Percentiles rank a stretch among this genome's conserved stretches.
phyloP scores from a whole-genome alignment of 257 asterid genomes.

The Oldenlandia corymbosa region DNA sequence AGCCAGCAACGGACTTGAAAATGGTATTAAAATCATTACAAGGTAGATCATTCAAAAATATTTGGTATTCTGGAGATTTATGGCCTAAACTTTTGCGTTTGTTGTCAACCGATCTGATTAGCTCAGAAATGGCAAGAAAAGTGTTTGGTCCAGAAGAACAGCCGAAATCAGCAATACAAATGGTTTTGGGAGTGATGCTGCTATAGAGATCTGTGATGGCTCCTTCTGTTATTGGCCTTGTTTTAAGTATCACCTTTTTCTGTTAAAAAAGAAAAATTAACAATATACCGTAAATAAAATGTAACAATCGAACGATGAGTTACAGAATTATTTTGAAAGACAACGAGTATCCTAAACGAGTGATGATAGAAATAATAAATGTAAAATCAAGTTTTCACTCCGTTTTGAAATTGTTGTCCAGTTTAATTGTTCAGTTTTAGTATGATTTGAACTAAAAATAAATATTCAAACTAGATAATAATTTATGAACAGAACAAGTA shows the following conservation, averaged over 20 bases:
- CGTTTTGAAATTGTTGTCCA: too few relatives aligned
- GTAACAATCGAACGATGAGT: too few relatives aligned
- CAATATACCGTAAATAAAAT: too few relatives aligned
- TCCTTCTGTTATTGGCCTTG: slow-evolving; percentile 24
- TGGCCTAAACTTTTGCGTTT: slow-evolving; percentile 13
- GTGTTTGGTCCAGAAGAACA: slow-evolving; percentile 70
- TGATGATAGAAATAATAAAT: too few relatives aligned
- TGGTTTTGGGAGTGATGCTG: slow-evolving; percentile 14
- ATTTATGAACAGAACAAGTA: not conserved
- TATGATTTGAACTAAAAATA: too few relatives aligned
- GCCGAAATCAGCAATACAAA: slow-evolving; percentile 61
- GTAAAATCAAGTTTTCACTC: too few relatives aligned
- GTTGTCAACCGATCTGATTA: slow-evolving; percentile 11
- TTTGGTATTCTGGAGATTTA: slow-evolving; percentile 38
- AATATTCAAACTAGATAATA: too few relatives aligned
- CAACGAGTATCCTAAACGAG: too few relatives aligned
- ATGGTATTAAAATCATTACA: slow-evolving; percentile 62
- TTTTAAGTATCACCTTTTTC: slow-evolving; percentile 27
- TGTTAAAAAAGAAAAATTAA: not conserved
- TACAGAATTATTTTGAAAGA: too few relatives aligned
- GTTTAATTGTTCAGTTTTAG: too few relatives aligned
- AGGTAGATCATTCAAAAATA: slow-evolving; percentile 58
- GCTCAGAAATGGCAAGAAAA: slow-evolving; percentile 16
- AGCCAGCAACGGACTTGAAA: slow-evolving; percentile 34
- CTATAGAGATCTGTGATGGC: slow-evolving; percentile 21